These are phyloP conservation scores for Trypanosoma lewisi DNA, from an alignment of 208 protist species.

Conservation along the genomic window DNA sequence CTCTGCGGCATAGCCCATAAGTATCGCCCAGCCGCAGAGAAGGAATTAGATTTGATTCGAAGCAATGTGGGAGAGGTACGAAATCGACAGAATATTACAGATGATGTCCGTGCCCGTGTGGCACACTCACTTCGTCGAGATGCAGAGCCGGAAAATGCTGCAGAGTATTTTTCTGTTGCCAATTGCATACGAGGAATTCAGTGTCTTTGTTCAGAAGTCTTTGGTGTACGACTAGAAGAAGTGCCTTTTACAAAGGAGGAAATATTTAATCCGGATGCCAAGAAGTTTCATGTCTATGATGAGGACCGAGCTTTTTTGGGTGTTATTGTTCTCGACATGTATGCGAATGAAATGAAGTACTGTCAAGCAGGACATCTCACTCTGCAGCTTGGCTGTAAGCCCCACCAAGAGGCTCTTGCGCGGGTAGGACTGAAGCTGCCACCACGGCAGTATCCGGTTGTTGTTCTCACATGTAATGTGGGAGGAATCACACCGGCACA, in stretches of 20 bases:
- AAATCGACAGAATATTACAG: conserved; percentile 76
- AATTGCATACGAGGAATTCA: conserved; percentile 90
- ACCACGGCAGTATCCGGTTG: conserved; percentile 84
- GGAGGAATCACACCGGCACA: conserved; percentile 36
- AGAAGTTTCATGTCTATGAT: conserved; percentile 90
- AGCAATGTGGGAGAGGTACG: conserved; percentile 73
- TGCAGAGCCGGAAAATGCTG: conserved; percentile 60
- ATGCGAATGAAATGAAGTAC: conserved; percentile 85
- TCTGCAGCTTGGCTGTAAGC: conserved; percentile 83
- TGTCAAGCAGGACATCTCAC: conserved; percentile 89
- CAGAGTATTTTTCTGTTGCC: conserved; percentile 88
- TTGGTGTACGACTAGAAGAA: conserved; percentile 82
- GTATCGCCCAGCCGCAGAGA: conserved; percentile 74
- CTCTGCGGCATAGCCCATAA: conserved; percentile 83
- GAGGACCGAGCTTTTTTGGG: conserved; percentile 81
- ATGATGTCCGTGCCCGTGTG: conserved; percentile 76
- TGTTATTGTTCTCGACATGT: conserved; percentile 92
- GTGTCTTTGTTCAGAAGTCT: conserved; percentile 87
- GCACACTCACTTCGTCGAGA: conserved; percentile 64
- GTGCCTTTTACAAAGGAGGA: conserved; percentile 76
- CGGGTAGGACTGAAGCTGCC: conserved; percentile 81
- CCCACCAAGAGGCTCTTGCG: conserved; percentile 73
- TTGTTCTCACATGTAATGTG: conserved; percentile 91
- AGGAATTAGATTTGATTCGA: conserved; percentile 77
- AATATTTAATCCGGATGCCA: conserved; percentile 71